Percentiles rank a stretch among this genome's conserved stretches.
phyloP scores from a whole-genome alignment of 768 basidiomycete species.

The Naganishia antarctica region DNA sequence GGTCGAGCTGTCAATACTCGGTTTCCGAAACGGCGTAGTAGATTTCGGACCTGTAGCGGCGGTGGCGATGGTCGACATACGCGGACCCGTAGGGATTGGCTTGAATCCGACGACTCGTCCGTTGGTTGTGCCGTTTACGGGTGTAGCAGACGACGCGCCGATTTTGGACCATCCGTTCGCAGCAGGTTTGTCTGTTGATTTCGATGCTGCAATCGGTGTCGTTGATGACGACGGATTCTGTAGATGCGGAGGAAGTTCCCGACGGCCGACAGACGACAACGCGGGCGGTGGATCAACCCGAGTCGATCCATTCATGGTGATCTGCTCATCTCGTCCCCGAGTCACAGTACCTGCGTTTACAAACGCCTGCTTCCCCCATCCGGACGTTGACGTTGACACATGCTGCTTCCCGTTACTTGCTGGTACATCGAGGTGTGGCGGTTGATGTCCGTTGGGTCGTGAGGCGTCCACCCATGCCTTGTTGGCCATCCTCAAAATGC shows the following conservation, averaged over 20 bases:
- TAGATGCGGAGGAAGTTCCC: conserved; percentile 12
- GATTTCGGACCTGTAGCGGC: neutral
- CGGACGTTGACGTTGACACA: too few species aligned
- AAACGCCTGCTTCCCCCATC: neutral
- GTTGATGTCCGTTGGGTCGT: neutral
- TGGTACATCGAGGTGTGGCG: neutral
- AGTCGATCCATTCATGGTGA: too few species aligned
- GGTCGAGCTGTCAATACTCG: neutral
- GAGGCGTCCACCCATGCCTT: conserved; percentile 13
- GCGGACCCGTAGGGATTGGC: conserved; percentile 14
- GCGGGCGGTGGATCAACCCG: too few species aligned
- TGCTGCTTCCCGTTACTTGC: conserved; percentile 2
- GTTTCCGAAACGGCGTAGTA: neutral
- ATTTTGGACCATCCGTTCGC: conserved; percentile 16
- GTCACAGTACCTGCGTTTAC: neutral
- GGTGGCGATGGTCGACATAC: neutral
- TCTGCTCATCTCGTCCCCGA: neutral
- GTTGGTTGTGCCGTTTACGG: neutral
- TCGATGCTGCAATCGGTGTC: too few species aligned
- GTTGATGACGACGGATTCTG: neutral
- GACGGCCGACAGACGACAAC: neutral
- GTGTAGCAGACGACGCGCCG: neutral
- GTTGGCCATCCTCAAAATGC: conserved; percentile 17
- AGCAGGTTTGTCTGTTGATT: neutral
- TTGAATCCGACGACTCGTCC: conserved; percentile 5